Base-by-base conservation (phyloP, 2,329 filamentous ascomycete species). In the Biscogniauxia marginata region DNA sequence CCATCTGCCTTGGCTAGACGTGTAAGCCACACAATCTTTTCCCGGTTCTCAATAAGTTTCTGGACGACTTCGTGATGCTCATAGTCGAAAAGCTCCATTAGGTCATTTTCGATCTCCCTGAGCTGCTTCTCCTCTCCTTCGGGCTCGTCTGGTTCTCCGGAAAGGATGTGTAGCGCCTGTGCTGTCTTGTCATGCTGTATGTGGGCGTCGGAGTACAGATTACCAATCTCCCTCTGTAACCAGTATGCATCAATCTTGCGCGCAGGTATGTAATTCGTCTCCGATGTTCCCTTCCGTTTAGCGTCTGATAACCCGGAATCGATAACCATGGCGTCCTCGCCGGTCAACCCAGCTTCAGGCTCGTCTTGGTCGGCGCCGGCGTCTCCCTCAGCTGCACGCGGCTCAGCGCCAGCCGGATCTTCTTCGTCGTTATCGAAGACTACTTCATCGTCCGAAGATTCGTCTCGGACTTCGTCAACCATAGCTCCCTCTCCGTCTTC, bases 31-130 rank as follows among this genome's bases (percentile, higher is more conserved):
- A 96, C 90, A 54, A 99, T 86, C 77, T 95, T 96, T 67, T 97
- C 91, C 55, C 91, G 85, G 73, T 99, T 99, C 64, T 88, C 85
- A 55, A 98, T 92, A 16, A 99, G 82, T 73, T 91, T 93, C 62
- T 91, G 88, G 22, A 98, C 95, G 53, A 97, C 82, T 62, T 97
- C 92, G 59, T 96, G 91, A 68, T 97, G 90, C 67, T 98, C 93
- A 68, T 96, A 99, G 67, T 99, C 95, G 66, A 99, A 98, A 0
- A 99, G 83, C 67, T 97, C 95, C 90, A 98, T 98, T 56, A 99
- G 80, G 61, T 99, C 95, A 73, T 99, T 99, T 70, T 99, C 95
- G 54, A 98, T 93, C 68, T 99, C 93, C 67, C 93, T 87, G 24
- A 98, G 79, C 13, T 90, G 83, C 72, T 90, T 93, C 67, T 96